These are phyloP conservation scores for Globisporangium camurandrum DNA, from an alignment of 352 stramenopile genomes.

Conservation along the genomic window DNA sequence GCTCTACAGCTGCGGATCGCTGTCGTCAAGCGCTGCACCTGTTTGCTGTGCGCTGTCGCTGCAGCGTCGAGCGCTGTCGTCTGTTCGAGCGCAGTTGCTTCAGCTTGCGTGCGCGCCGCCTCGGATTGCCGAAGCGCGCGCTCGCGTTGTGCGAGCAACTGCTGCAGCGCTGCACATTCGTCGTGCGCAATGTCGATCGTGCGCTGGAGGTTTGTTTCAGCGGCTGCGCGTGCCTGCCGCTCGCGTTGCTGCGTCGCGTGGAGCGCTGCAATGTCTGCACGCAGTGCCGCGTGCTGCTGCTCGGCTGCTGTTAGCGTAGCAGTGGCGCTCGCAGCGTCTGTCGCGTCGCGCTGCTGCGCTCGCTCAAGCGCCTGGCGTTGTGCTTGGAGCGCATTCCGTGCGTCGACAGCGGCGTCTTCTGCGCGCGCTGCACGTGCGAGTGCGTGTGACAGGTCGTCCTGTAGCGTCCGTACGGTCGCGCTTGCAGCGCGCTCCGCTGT, in stretches of 20 bases:
- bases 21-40: neutral
- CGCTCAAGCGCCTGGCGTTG: constrained; percentile 6
- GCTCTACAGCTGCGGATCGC: constrained; percentile 25
- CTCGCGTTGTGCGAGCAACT: constrained; percentile 16
- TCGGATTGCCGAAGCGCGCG: constrained; percentile 6
- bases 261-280: constrained; percentile 1
- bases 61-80: neutral
- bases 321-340: neutral
- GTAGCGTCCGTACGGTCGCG: constrained; percentile 18
- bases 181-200: constrained; percentile 13
- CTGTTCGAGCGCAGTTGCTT: neutral
- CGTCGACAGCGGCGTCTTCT: constrained; percentile 21
- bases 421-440: constrained; percentile 16
- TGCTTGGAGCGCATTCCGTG: constrained; percentile 13
- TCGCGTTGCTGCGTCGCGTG: constrained; percentile 3
- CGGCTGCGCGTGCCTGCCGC: constrained; percentile 2
- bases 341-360: neutral
- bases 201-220: constrained; percentile 4
- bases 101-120: constrained; percentile 8
- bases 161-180: constrained; percentile 16
- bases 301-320: neutral
- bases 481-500: neutral
- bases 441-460: constrained; percentile 18
- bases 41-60: neutral
- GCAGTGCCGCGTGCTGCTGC: constrained; percentile 1